Conservation (phyloP, 1,284 basidiomycete genomes). For the Pascua sp. region DNA sequence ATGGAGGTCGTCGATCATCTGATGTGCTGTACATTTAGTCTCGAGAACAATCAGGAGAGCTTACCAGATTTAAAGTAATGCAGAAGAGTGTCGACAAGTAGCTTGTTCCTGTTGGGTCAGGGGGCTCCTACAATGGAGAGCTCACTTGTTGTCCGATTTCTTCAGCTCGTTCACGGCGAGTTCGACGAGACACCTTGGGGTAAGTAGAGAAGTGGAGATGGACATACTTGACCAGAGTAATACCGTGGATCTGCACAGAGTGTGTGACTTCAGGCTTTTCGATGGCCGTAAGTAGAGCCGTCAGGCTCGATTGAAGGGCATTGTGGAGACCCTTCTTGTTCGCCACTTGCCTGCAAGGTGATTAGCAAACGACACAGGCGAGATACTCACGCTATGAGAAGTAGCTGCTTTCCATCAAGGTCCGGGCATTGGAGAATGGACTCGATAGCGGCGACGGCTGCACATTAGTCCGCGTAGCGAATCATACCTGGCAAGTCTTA, state of each 20-base stretch:
- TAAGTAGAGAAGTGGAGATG: background rate
- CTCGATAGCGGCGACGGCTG: slow-evolving; percentile 10
- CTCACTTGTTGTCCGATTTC: background rate
- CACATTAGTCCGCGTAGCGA: background rate
- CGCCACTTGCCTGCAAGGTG: slow-evolving; percentile 6
- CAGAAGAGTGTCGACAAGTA: background rate
- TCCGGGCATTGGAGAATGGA: slow-evolving; percentile 18
- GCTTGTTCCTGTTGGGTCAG: background rate
- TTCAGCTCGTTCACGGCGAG: slow-evolving; percentile 4
- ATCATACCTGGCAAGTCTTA: background rate
- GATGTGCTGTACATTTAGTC: background rate
- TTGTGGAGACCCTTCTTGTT: slow-evolving; percentile 5
- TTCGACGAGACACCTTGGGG: slow-evolving; percentile 5
- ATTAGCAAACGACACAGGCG: background rate
- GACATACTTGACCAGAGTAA: slow-evolving; percentile 4
- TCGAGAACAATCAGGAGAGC: background rate
- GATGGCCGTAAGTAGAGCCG: background rate
- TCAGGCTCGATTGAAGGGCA: background rate
- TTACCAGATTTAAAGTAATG: background rate
- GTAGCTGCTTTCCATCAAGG: slow-evolving; percentile 17
- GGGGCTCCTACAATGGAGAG: background rate
- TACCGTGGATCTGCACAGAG: slow-evolving; percentile 1
- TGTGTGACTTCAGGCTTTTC: background rate
- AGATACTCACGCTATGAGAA: slow-evolving; percentile 16
- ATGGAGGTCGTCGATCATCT: slow-evolving; percentile 1